A percentile compares a stretch with the other conserved stretches of the same genome.
Evolutionary conservation across 495 filamentous ascomycete genomes (phyloP).

Genomic region (Hypoxylon trugodes): DNA sequence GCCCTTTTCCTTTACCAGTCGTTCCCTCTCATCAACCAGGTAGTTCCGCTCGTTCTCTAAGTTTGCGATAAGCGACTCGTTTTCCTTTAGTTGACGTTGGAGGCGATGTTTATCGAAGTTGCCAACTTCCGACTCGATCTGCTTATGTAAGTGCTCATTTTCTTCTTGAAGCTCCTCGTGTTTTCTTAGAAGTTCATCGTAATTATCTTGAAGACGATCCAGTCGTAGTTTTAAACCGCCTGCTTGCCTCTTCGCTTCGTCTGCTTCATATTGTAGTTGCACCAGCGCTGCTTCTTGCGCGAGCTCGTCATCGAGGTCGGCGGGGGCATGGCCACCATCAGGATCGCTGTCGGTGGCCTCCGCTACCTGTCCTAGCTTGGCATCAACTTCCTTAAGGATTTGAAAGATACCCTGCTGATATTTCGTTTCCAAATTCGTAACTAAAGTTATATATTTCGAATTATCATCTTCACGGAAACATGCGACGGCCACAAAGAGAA

Average conservation of each 20-base stretch:
- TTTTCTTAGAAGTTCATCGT: constrained; percentile 67
- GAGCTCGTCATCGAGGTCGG: constrained; percentile 36
- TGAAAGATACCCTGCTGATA: constrained; percentile 31
- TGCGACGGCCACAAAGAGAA: constrained; percentile 37
- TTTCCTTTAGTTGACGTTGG: constrained; percentile 40
- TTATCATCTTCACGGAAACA: constrained; percentile 39
- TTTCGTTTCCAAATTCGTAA: constrained; percentile 23
- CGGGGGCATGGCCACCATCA: not conserved
- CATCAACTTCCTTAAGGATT: constrained; percentile 30
- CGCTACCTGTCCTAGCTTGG: constrained; percentile 18
- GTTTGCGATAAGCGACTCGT: constrained; percentile 45
- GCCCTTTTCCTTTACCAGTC: constrained; percentile 54
- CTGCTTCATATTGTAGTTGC: constrained; percentile 45
- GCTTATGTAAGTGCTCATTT: constrained; percentile 64
- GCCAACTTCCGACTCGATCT: constrained; percentile 61
- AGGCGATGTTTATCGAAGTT: constrained; percentile 44
- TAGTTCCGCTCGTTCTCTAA: constrained; percentile 55
- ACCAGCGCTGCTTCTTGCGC: constrained; percentile 41
- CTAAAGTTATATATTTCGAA: constrained; percentile 24
- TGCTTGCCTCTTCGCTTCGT: constrained; percentile 62
- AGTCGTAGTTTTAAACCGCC: constrained; percentile 63
- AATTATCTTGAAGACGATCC: constrained; percentile 65
- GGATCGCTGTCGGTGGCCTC: constrained; percentile 16
- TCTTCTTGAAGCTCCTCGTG: constrained; percentile 63
- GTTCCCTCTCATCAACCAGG: constrained; percentile 48